Conservation (phyloP, 163 green algal genomes). For the Scenedesmus sp. region DNA sequence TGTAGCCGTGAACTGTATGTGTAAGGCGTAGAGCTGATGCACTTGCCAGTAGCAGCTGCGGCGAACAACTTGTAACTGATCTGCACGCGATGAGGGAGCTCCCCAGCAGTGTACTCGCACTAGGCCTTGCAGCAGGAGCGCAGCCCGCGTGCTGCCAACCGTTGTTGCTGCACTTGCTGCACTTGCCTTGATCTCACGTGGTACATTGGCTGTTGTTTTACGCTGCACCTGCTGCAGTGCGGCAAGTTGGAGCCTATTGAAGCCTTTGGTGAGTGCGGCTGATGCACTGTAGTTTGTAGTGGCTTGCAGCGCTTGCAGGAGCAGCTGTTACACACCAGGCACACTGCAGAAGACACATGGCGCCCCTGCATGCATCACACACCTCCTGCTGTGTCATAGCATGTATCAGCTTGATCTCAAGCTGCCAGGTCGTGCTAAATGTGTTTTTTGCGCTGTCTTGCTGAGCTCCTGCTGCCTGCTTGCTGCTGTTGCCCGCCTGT, state of each 20-base stretch:
- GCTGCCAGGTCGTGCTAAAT: background rate
- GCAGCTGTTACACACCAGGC: background rate
- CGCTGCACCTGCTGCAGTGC: slow-evolving; percentile 22
- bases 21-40: background rate
- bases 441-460: background rate
- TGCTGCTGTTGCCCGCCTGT: background rate
- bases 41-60: background rate
- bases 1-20: background rate
- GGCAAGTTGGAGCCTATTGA: slow-evolving; percentile 41
- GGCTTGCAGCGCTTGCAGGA: background rate
- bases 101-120: too few species aligned
- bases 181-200: background rate
- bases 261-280: background rate
- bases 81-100: background rate
- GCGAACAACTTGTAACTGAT: background rate
- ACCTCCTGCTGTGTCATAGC: too few species aligned
- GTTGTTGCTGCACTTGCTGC: background rate
- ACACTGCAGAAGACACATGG: background rate
- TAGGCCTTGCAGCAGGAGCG: background rate
- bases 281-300: background rate
- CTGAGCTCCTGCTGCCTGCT: background rate
- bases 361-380: background rate
- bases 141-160: background rate
- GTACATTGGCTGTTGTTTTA: background rate
- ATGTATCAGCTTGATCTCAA: too few species aligned